A percentile compares a stretch with the other conserved stretches of the same genome.
These are phyloP conservation scores for Mycosphaerella sp. DNA, from an alignment of 2,329 filamentous ascomycete species.

Conservation along the genomic window DNA sequence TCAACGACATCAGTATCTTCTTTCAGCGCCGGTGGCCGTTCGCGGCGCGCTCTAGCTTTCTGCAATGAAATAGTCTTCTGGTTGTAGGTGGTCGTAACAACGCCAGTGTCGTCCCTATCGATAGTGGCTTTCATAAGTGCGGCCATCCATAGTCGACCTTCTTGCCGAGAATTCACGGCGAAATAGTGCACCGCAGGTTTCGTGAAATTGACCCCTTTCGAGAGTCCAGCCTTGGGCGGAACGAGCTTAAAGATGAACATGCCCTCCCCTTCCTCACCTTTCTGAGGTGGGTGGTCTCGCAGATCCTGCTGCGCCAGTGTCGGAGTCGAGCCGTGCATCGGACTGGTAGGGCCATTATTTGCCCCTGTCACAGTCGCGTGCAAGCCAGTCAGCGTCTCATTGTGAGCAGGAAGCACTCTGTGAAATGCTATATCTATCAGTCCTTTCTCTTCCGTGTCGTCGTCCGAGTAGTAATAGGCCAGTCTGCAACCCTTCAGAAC, in stretches of 20 bases:
- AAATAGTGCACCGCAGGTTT: slow-evolving; percentile 98
- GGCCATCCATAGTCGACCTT: slow-evolving; percentile 95
- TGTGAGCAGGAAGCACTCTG: slow-evolving; percentile 88
- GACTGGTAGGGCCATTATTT: slow-evolving; percentile 56
- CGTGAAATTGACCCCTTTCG: slow-evolving; percentile 91
- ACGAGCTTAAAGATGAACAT: slow-evolving; percentile 99
- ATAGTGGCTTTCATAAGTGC: slow-evolving; percentile 99
- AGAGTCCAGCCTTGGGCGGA: slow-evolving; percentile 78
- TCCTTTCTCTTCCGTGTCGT: slow-evolving; percentile 86
- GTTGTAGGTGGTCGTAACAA: slow-evolving; percentile 87
- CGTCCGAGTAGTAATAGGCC: slow-evolving; percentile 93
- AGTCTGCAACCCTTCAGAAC: slow-evolving; percentile 84
- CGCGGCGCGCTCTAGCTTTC: slow-evolving; percentile 80
- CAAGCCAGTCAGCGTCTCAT: slow-evolving; percentile 80
- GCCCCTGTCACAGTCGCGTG: slow-evolving; percentile 89
- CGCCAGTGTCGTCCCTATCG: slow-evolving; percentile 68
- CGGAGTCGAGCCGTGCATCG: slow-evolving; percentile 36
- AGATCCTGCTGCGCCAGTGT: slow-evolving; percentile 36
- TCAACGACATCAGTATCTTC: slow-evolving; percentile 33
- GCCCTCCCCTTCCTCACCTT: slow-evolving; percentile 44
- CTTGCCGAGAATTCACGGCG: slow-evolving; percentile 81
- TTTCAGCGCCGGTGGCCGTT: slow-evolving; percentile 85
- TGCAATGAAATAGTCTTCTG: slow-evolving; percentile 91
- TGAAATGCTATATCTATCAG: slow-evolving; percentile 97
- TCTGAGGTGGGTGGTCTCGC: slow-evolving; percentile 35